Conservation (phyloP, 768 basidiomycete genomes). For the Hypholoma fasciculare region DNA sequence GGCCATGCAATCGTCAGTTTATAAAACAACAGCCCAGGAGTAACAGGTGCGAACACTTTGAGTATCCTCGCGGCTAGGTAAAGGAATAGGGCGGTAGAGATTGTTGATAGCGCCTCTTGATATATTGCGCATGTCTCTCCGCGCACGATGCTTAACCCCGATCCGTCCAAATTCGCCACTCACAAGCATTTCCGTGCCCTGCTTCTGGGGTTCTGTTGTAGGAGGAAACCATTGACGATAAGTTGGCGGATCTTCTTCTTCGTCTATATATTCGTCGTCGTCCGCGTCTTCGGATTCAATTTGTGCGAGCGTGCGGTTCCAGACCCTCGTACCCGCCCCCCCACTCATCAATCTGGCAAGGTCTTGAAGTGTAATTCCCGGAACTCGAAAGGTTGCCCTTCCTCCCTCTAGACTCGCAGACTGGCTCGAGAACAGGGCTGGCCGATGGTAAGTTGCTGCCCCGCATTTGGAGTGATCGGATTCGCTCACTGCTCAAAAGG, state of each 20-base stretch:
- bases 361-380: constrained; percentile 31
- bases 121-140: constrained; percentile 45
- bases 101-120: constrained; percentile 48
- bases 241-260: constrained; percentile 35
- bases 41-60: constrained; percentile 43
- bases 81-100: constrained; percentile 30
- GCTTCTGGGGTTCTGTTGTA: constrained; percentile 58
- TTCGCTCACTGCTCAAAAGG: constrained; percentile 16
- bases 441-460: background rate
- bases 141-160: constrained; percentile 45
- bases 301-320: constrained; percentile 29
- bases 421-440: constrained; percentile 36
- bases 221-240: constrained; percentile 28
- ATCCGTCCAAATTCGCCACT: constrained; percentile 82
- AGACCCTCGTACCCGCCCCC: constrained; percentile 25
- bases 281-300: constrained; percentile 36
- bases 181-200: constrained; percentile 64
- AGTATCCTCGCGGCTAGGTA: constrained; percentile 50
- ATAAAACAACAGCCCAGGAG: background rate
- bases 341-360: constrained; percentile 27
- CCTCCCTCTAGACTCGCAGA: constrained; percentile 14
- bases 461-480: background rate
- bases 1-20: background rate
- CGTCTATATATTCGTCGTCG: constrained; percentile 27
- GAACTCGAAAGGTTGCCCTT: constrained; percentile 19